Conservation (phyloP, 345 rosid genomes). For the Eucalyptus viminalis region DNA sequence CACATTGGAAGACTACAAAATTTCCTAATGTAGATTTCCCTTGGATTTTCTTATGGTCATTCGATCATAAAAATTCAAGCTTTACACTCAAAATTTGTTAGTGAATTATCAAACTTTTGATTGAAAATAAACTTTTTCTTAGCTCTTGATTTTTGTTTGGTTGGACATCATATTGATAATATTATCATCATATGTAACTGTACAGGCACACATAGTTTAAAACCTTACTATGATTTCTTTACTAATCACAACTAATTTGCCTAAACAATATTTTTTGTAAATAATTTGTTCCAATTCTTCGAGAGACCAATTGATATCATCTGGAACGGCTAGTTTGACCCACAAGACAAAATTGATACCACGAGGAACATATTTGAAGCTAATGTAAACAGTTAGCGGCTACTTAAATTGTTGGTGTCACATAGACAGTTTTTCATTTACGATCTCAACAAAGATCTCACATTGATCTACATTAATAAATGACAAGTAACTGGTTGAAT, state of each 20-base stretch:
- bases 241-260: too few species aligned
- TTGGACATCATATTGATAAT: not conserved
- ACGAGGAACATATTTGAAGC: fast-evolving
- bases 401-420: too few species aligned
- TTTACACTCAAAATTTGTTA: not conserved
- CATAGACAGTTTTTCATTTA: too few species aligned
- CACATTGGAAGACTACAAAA: not conserved
- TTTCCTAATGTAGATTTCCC: not conserved
- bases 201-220: not conserved
- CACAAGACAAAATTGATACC: too few species aligned
- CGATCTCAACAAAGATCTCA: fast-evolving
- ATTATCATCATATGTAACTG: too few species aligned
- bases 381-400: too few species aligned
- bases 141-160: not conserved
- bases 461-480: too few species aligned
- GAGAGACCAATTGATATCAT: too few species aligned
- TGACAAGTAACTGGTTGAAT: too few species aligned
- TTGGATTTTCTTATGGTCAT: not conserved
- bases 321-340: fast-evolving
- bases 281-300: too few species aligned
- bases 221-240: not conserved
- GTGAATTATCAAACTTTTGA: not conserved
- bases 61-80: not conserved
- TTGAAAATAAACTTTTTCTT: not conserved
- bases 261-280: too few species aligned